Base-by-base conservation (phyloP, 768 basidiomycete species). In the Rubroboletus satanas region DNA sequence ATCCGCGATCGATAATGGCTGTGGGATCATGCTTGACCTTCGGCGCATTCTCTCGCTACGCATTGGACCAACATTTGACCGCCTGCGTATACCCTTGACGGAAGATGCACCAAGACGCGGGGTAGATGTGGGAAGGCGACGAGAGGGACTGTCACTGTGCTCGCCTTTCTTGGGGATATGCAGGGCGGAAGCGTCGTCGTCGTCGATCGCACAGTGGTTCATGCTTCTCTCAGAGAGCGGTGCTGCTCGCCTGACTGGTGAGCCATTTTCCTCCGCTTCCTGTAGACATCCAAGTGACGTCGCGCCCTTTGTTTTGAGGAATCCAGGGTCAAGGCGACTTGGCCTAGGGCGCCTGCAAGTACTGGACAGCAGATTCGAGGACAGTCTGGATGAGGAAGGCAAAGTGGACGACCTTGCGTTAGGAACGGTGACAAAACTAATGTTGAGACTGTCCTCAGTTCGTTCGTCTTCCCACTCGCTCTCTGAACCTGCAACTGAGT, bases 381-480 rank as follows among this genome's bases (percentile, higher is more conserved):
- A 51, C n/a, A 43, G 38, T 52, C 64, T 61, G 15, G 67, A 68
- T 31, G 79, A 73, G 15, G 73, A 63, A 36, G 76, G 68, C n/a
- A 75, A 61, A 14, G 76, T 74, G n/a, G 73, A 66, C 15, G 59
- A 18, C 9, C 47, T 55, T 42, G 52, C 49, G 18, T 47, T 49
- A 39, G 60, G 53, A 51, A 56, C 51, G 7, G 80, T 73, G 52
- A 74, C 57, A 65, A 83, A 77, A 66, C 78, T 83, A 56, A 84
- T 54, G 59, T 76, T 82, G 62, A 88, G 65, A 65, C 86, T 89
- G 47, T 90, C 89, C 8, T 93, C 90, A 1, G 87, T 89, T 73
- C 82, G 88, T 65, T 92, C 90, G 65, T 93, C 90, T 71, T 93
- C 90, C 90, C 91, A 93, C 53, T 93, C 90, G 67, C 87, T 90